Evolutionary conservation across 768 basidiomycete genomes (phyloP).

Genomic region (Lactarius quietus): DNA sequence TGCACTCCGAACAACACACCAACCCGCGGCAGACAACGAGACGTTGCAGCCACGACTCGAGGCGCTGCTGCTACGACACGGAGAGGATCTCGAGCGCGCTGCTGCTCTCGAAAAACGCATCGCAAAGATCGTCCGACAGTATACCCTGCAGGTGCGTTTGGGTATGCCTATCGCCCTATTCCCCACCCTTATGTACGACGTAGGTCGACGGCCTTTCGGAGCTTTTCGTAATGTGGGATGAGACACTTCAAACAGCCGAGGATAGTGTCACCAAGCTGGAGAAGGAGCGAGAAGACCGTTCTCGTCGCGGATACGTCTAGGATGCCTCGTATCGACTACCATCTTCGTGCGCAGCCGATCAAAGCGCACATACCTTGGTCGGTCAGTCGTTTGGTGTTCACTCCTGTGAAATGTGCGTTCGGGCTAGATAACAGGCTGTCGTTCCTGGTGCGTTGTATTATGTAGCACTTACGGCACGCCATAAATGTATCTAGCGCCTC

Average conservation of each 20-base stretch:
- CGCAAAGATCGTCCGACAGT: slow-evolving; percentile 58
- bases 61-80: slow-evolving; percentile 51
- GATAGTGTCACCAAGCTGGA: slow-evolving; percentile 55
- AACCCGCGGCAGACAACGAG: slow-evolving; percentile 49
- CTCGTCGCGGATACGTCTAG: slow-evolving; percentile 54
- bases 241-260: slow-evolving; percentile 65
- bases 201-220: slow-evolving; percentile 82
- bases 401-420: neutral
- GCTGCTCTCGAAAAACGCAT: slow-evolving; percentile 63
- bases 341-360: neutral
- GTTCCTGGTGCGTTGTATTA: neutral
- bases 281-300: slow-evolving; percentile 55
- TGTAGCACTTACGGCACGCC: neutral
- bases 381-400: neutral
- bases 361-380: neutral
- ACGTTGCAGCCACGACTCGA: slow-evolving; percentile 64
- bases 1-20: neutral
- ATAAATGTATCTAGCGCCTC: neutral
- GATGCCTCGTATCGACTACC: neutral
- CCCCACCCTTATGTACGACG: neutral
- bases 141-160: slow-evolving; percentile 62
- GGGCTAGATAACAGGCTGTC: neutral
- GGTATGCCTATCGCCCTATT: neutral
- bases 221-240: slow-evolving; percentile 83
- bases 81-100: slow-evolving; percentile 56